Conservation (phyloP, 2,329 filamentous ascomycete genomes). For the Dactylellina drechsleri region DNA sequence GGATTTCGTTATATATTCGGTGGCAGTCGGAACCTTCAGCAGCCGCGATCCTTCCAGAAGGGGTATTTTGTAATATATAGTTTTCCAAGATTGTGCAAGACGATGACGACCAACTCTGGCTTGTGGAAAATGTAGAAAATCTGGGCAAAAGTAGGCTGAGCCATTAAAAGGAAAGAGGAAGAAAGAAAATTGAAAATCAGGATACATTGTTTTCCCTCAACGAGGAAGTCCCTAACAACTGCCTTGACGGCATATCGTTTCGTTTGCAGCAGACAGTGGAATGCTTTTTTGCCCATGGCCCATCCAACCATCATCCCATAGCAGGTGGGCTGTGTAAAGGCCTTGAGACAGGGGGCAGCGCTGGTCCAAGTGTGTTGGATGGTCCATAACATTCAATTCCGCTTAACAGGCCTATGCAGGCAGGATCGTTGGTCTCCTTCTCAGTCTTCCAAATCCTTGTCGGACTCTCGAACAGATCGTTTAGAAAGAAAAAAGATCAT, state of each 20-base stretch:
- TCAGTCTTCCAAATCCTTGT: conserved; percentile 37
- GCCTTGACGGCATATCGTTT: conserved; percentile 43
- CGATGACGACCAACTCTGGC: conserved; percentile 8
- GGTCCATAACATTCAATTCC: conserved; percentile 37
- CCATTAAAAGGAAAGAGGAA: not conserved
- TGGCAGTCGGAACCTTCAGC: conserved; percentile 13
- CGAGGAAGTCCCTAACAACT: conserved; percentile 31
- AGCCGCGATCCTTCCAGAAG: conserved; percentile 39
- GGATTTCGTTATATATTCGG: conserved; percentile 7
- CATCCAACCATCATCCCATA: conserved; percentile 7
- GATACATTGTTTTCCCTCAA: conserved; percentile 20
- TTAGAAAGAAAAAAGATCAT: not conserved
- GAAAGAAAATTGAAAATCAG: too few relatives aligned
- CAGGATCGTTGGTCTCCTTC: conserved; percentile 49
- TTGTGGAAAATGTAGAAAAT: conserved; percentile 16
- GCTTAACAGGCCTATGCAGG: conserved; percentile 46
- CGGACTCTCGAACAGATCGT: conserved; percentile 18
- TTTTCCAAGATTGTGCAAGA: not conserved
- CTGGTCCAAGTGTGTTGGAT: conserved; percentile 34
- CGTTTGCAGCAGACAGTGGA: conserved; percentile 7
- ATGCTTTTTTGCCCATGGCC: conserved; percentile 3
- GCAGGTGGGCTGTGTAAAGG: conserved; percentile 41
- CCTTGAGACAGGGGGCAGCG: conserved; percentile 47
- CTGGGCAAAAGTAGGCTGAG: conserved; percentile 26
- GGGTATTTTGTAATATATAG: conserved; percentile 37